Percentiles rank a stretch among this genome's conserved stretches.
Evolutionary conservation across 2,329 filamentous ascomycete genomes (phyloP).

Genomic region (Colletotrichum sp.): DNA sequence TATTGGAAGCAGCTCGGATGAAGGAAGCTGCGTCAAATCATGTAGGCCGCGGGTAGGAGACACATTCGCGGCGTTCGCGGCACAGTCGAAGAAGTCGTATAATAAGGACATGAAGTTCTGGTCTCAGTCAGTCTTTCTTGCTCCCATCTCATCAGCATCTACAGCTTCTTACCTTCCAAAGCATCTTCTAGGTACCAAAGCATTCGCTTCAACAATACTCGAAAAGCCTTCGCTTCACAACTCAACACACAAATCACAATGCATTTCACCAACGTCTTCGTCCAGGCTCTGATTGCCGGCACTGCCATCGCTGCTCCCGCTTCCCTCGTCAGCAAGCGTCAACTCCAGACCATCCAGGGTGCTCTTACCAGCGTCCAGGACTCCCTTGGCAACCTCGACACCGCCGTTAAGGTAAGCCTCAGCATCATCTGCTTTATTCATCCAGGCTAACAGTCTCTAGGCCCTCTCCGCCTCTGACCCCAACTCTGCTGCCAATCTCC

Average conservation of each 20-base stretch:
- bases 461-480: constrained; percentile 53
- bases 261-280: constrained; percentile 42
- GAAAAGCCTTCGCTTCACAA: neutral
- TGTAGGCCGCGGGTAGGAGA: too few relatives aligned
- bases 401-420: constrained; percentile 16
- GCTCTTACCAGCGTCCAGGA: constrained; percentile 61
- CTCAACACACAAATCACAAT: constrained; percentile 5
- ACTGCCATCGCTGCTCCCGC: constrained; percentile 46
- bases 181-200: neutral
- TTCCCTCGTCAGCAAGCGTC: constrained; percentile 29
- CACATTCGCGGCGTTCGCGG: neutral
- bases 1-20: constrained; percentile 1
- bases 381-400: constrained; percentile 61
- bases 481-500: constrained; percentile 40
- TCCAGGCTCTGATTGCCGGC: constrained; percentile 55
- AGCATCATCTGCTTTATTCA: fast-evolving
- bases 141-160: constrained; percentile 3
- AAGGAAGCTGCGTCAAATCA: neutral
- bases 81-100: neutral
- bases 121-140: neutral
- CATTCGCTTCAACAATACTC: neutral
- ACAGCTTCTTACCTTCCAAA: neutral
- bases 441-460: neutral
- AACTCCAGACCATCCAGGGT: constrained; percentile 63
- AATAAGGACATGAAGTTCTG: neutral